A percentile compares a stretch with the other conserved stretches of the same genome.
phyloP scores from a whole-genome alignment of 2,329 filamentous ascomycete species.

The Aspergillus sp. region DNA sequence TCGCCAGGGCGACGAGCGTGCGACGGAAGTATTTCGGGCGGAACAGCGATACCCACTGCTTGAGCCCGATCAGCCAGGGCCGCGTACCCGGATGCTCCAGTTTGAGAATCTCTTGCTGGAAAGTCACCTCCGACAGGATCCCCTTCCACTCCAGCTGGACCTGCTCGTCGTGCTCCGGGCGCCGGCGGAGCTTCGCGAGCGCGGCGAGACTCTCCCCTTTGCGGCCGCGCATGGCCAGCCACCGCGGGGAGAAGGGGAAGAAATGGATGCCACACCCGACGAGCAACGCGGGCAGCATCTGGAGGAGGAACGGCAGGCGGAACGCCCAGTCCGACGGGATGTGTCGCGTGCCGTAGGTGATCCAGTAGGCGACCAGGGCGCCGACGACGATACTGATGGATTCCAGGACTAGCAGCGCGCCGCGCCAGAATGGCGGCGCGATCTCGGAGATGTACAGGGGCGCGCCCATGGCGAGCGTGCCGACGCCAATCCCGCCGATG shows the following conservation, averaged over 20 bases:
- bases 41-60: not conserved
- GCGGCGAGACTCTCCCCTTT: conserved; percentile 46
- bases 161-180: conserved; percentile 46
- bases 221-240: conserved; percentile 45
- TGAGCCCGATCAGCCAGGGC: not conserved
- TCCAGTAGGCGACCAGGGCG: conserved; percentile 26
- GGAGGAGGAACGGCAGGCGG: conserved; percentile 49
- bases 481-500: conserved; percentile 40
- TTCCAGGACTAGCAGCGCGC: conserved; percentile 22
- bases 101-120: conserved; percentile 33
- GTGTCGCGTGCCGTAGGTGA: conserved; percentile 51
- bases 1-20: conserved; percentile 31
- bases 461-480: conserved; percentile 39
- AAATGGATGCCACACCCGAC: conserved; percentile 33
- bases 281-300: conserved; percentile 40
- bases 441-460: conserved; percentile 54
- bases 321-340: conserved; percentile 40
- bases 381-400: conserved; percentile 25
- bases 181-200: conserved; percentile 46
- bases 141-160: conserved; percentile 49
- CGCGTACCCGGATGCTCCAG: not conserved
- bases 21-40: conserved; percentile 2
- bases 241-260: conserved; percentile 55
- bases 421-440: conserved; percentile 24
- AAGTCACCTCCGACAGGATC: conserved; percentile 51